Evolutionary conservation across 192 early-diverging fungal genomes (phyloP).

Genomic region (Mortierella claussenii): DNA sequence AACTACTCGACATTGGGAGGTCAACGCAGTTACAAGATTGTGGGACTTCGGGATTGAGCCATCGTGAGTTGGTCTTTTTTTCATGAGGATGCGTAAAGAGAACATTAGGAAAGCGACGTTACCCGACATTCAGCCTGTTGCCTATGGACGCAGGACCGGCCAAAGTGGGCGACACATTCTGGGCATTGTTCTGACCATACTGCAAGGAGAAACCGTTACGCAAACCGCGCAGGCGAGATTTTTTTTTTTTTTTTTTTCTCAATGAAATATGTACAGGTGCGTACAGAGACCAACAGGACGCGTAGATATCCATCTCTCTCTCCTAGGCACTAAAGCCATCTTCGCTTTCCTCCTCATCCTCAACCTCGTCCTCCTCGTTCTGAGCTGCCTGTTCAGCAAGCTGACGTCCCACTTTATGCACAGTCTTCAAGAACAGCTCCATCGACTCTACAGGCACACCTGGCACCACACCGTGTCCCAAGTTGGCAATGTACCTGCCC

Average conservation of each 20-base stretch:
- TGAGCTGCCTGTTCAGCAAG: neutral
- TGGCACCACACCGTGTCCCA: conserved; percentile 96
- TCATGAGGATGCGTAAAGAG: neutral
- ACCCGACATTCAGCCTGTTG: neutral
- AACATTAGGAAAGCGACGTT: conserved; percentile 3
- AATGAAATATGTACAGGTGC: neutral
- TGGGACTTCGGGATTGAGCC: neutral
- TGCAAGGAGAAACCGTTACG: neutral
- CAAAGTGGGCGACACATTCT: neutral
- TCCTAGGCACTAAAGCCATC: neutral
- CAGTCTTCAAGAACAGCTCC: conserved; percentile 73
- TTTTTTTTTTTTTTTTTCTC: too few species aligned
- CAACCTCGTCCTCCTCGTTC: neutral
- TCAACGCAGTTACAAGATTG: neutral
- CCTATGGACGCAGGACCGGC: neutral
- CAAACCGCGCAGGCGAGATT: too few species aligned
- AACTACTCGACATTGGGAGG: neutral
- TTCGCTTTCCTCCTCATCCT: neutral
- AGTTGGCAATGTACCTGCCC: conserved; percentile 86
- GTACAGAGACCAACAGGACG: too few species aligned
- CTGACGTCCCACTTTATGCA: conserved; percentile 66
- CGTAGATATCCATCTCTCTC: too few species aligned
- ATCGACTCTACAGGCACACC: conserved; percentile 72
- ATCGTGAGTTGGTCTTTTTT: neutral
- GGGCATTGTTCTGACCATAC: conserved; percentile 2